Evolutionary conservation across 2,329 filamentous ascomycete species (phyloP), one percentile per base, ranked within the genome.

Genomic region (Sporothrix inflata): DNA sequence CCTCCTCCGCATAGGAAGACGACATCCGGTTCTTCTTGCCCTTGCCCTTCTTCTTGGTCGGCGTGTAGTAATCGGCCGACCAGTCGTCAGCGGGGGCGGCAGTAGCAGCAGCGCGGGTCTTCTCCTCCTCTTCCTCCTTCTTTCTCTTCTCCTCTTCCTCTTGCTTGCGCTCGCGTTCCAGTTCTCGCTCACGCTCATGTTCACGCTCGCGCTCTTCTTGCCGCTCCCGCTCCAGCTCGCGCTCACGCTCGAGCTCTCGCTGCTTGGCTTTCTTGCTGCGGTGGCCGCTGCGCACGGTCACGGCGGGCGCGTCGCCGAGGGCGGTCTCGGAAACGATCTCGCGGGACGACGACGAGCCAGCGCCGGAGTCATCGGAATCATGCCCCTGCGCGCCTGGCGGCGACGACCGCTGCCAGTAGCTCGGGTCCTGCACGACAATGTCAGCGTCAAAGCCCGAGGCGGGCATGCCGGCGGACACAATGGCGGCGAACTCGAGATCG

Each of bases 381-480:
- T 88, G 14, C 27, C 27, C 42, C 21, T 2, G 21, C 6, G 14
- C 24, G 2, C 87, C 86, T 4, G 89, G 89, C 8, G 90, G 89
- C 0, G 90, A 91, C 70, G 88, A 86, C 38, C 91, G 88, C 68
- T 84, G 85, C 75, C 88, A 88, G 77, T 90, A 93, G 1, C 80
- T 82, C 0, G 88, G 87, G 76, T 93, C 86, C 61, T 92, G 84
- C 47, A 91, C 90, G 61, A 93, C 89, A 72, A 93, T 88, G 53
- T 91, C 86, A 4, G 90, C 88, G 76, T 92, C 87, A 74, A 94
- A 93, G 0, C 91, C 91, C 61, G 89, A 87, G n/a, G 89, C 86
- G 77, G 90, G 82, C 66, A 92, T 83, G 1, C 89, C 90, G 65
- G 91, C 92, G 72, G 91, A 90, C 63, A 93, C 81, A 3, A 87